Conservation (phyloP, 2,329 filamentous ascomycete genomes). For the Biscogniauxia sp. region DNA sequence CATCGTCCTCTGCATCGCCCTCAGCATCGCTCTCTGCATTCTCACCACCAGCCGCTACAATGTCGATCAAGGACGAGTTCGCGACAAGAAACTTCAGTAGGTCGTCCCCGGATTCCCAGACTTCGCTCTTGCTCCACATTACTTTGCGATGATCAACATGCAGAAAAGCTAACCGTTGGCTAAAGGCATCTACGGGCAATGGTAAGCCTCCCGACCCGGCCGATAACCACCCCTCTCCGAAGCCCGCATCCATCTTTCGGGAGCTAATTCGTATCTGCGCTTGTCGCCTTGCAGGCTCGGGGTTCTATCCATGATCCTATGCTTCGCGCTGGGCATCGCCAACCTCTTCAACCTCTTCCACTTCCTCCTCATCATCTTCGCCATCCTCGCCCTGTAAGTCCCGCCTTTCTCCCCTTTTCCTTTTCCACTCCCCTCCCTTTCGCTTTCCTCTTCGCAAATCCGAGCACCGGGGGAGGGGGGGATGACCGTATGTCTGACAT, state of each 20-base stretch:
- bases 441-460: too few relatives aligned
- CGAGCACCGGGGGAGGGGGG: too few relatives aligned
- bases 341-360: slow-evolving; percentile 59
- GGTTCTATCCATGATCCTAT: slow-evolving; percentile 68
- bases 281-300: slow-evolving; percentile 52
- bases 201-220: slow-evolving; percentile 47
- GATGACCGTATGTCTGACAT: neutral
- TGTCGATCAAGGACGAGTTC: slow-evolving; percentile 72
- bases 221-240: neutral
- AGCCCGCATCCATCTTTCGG: slow-evolving; percentile 6
- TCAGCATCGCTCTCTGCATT: slow-evolving; percentile 1
- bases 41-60: slow-evolving; percentile 41
- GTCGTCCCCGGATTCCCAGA: slow-evolving; percentile 30
- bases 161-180: slow-evolving; percentile 34
- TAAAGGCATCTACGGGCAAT: slow-evolving; percentile 72
- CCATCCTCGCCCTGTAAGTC: slow-evolving; percentile 53
- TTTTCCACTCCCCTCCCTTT: too few relatives aligned
- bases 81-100: slow-evolving; percentile 72
- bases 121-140: slow-evolving; percentile 1
- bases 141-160: slow-evolving; percentile 11
- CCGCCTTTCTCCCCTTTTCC: neutral
- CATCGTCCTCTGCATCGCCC: neutral
- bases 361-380: slow-evolving; percentile 49
- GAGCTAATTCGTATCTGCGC: slow-evolving; percentile 17
- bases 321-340: slow-evolving; percentile 66